phyloP scores from a whole-genome alignment of 148 eudicot genomes.

The Nepenthes gracilis region DNA sequence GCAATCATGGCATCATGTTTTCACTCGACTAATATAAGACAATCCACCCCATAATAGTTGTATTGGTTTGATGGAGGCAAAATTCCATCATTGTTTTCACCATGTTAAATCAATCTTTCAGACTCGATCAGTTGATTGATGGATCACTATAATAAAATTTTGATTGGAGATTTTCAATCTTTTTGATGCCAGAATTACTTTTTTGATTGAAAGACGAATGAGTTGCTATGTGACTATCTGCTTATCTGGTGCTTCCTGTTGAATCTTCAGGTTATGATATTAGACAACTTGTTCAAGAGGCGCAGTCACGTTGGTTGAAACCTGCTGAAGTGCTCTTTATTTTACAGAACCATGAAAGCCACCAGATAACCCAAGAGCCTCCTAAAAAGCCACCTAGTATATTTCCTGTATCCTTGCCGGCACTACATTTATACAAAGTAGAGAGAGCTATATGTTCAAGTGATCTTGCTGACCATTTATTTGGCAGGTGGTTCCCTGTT shows the following conservation, averaged over 20 bases:
- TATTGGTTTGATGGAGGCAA: too few species aligned
- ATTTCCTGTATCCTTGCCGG: not conserved
- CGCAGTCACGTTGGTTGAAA: conserved; percentile 75
- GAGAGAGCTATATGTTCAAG: not conserved
- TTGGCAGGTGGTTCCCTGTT: conserved; percentile 74
- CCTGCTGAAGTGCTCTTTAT: conserved; percentile 76
- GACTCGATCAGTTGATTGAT: too few species aligned
- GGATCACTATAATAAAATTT: too few species aligned
- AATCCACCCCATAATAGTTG: too few species aligned
- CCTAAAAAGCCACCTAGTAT: conserved; percentile 70
- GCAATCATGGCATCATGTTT: too few species aligned
- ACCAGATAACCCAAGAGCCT: conserved; percentile 48
- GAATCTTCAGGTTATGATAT: conserved; percentile 50
- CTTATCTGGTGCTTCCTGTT: not conserved
- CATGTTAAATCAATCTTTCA: too few species aligned
- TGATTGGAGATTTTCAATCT: too few species aligned
- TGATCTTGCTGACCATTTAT: conserved; percentile 6
- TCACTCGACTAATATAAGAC: too few species aligned
- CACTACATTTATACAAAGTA: not conserved
- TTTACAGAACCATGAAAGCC: conserved; percentile 50
- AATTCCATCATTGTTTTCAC: too few species aligned
- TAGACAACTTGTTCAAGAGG: conserved; percentile 53
- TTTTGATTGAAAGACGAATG: too few species aligned
- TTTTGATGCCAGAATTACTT: too few species aligned
- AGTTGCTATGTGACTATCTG: too few species aligned